These are phyloP conservation scores for Penicillium sp. DNA, from an alignment of 2,329 filamentous ascomycete species.

Conservation along the genomic window DNA sequence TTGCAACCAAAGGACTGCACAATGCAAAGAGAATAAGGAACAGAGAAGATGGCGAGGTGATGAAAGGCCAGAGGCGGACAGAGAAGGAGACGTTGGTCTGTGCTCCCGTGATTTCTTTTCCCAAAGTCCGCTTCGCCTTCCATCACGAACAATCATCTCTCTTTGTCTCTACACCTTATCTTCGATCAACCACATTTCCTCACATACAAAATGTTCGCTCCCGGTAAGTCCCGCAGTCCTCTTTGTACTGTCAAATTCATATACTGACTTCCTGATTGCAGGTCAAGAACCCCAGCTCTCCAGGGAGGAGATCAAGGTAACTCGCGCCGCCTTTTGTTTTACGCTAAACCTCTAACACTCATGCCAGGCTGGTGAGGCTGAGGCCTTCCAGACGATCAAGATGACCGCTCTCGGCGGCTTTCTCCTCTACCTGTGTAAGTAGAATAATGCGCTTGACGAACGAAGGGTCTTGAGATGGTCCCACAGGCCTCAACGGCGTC, in stretches of 20 bases:
- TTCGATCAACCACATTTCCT: not conserved
- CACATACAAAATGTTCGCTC: constrained; percentile 33
- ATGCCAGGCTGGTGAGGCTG: constrained; percentile 49
- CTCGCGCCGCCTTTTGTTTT: not conserved
- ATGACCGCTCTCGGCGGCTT: constrained; percentile 54
- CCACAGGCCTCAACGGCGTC: not conserved
- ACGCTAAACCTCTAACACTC: not conserved
- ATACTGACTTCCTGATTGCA: constrained; percentile 10
- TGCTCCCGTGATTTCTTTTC: constrained; percentile 28
- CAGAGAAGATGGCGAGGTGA: constrained; percentile 7
- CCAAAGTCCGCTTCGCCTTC: constrained; percentile 5
- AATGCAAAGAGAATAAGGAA: not conserved
- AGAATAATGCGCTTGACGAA: not conserved
- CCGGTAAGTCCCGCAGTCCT: constrained; percentile 22
- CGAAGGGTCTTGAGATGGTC: not conserved
- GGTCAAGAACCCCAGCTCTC: constrained; percentile 45
- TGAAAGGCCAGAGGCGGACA: constrained; percentile 13
- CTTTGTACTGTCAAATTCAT: not conserved
- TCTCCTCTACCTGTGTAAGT: constrained; percentile 62
- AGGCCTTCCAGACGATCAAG: constrained; percentile 55
- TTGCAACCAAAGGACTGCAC: not conserved
- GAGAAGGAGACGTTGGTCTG: constrained; percentile 26
- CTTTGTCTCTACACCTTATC: constrained; percentile 4
- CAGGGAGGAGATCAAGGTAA: constrained; percentile 47
- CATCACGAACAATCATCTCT: not conserved